phyloP scores from a whole-genome alignment of 306 rosid species.

The Sesbania bispinosa region DNA sequence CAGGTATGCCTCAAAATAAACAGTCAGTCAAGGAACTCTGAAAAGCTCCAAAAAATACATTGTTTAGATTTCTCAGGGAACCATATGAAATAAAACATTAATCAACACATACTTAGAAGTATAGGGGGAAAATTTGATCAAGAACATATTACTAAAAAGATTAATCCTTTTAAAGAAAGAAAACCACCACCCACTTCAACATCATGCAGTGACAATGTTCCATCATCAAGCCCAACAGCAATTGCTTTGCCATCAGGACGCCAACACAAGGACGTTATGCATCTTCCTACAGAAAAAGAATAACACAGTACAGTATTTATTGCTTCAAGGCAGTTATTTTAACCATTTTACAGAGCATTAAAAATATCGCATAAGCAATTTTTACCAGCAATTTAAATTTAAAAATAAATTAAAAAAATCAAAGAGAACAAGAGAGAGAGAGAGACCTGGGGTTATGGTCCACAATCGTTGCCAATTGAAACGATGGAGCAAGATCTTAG shows the following conservation, averaged over 20 bases:
- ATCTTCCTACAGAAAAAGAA: conserved; percentile 43
- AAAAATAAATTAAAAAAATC: neutral
- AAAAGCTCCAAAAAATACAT: neutral
- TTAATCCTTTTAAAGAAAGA: neutral
- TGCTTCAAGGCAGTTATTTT: neutral
- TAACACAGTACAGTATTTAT: neutral
- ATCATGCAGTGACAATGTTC: conserved; percentile 80
- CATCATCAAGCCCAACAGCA: conserved; percentile 89
- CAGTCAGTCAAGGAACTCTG: neutral
- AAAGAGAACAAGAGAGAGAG: neutral
- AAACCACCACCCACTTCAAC: conserved; percentile 68
- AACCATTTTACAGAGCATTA: neutral
- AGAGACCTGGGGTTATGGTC: conserved; percentile 80
- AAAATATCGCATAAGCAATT: neutral
- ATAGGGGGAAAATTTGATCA: neutral
- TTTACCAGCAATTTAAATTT: neutral
- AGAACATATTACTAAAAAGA: neutral
- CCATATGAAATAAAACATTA: neutral
- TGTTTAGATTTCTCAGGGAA: neutral
- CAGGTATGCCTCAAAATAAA: neutral
- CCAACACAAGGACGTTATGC: conserved; percentile 79
- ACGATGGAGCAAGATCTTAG: conserved; percentile 89
- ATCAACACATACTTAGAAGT: neutral
- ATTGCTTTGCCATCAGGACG: conserved; percentile 94
- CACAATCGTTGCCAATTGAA: conserved; percentile 97